Base-by-base conservation (phyloP, 495 filamentous ascomycete genomes). In the Trichoderma orchidacearum region DNA sequence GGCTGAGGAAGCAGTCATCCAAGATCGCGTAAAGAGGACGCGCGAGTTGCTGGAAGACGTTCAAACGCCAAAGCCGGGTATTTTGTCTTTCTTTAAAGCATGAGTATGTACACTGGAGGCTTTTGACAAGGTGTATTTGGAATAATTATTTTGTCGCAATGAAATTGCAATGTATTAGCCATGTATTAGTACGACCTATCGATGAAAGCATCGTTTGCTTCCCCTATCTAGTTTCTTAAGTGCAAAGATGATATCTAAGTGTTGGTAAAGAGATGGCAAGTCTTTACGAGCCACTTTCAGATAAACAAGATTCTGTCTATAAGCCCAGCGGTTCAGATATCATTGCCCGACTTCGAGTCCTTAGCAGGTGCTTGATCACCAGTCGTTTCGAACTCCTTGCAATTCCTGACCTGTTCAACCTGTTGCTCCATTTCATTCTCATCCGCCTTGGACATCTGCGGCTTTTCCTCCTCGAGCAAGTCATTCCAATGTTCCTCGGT, bases 1-100 rank as follows among this genome's bases (percentile, higher is more conserved):
- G 41, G 74, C 77, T 1, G 80, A 81, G 69, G 68, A 75, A 55
- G 70, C 70, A 36, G 77, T 80, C 1, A 74, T 81, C 17, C 64
- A 63, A 54, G 77, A 82, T 57, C 61, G 73, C 53, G 66, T 68
- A 51, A 69, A 68, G 61, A 60, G 73, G 56, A 73, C 70, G 0
- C 61, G 64, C 64, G 69, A 70, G n/a, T 56, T 78, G 36, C 54
- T 78, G 17, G 69, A 75, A n/a, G 75, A 81, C 51, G 59, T 77
- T 0, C 66, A 69, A 60, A 61, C 67, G 31, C 67, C 66, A 13
- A 63, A 56, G 51, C 62, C 61, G 21, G 68, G 70, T 25, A 52
- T 74, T 9, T 35, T 61, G 60, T 66, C 70, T 6, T 55, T 74
- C 29, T 72, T 77, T 57, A 51, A 58, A 51, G 70, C 68, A 30